A percentile compares a stretch with the other conserved stretches of the same genome.
phyloP scores from a whole-genome alignment of 2,329 filamentous ascomycete genomes.

The Trichophyton benhamiae region DNA sequence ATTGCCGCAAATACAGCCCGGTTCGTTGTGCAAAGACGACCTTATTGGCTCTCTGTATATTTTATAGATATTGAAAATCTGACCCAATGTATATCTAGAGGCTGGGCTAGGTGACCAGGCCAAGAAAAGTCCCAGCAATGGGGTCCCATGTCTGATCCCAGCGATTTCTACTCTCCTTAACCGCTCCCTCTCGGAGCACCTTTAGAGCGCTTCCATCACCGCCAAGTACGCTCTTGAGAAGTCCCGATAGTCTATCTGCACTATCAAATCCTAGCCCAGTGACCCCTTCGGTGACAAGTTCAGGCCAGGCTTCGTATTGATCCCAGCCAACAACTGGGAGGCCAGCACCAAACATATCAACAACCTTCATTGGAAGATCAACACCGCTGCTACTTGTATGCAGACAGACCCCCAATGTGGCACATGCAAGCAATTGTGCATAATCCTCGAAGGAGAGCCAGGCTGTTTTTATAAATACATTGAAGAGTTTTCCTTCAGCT shows the following conservation, averaged over 20 bases:
- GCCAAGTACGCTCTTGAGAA: constrained; percentile 54
- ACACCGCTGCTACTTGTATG: constrained; percentile 92
- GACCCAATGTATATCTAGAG: background rate
- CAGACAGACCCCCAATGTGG: constrained; percentile 79
- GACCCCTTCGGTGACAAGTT: constrained; percentile 74
- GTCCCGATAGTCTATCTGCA: constrained; percentile 49
- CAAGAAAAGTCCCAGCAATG: constrained; percentile 62
- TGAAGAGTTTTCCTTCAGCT: constrained; percentile 49
- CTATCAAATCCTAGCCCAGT: constrained; percentile 81
- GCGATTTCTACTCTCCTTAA: constrained; percentile 58
- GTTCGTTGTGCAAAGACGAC: too few species aligned
- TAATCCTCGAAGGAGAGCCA: constrained; percentile 82
- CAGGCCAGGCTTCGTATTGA: constrained; percentile 74
- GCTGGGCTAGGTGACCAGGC: constrained; percentile 20
- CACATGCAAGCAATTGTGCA: constrained; percentile 66
- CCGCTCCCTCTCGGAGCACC: constrained; percentile 54
- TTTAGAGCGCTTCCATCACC: constrained; percentile 43
- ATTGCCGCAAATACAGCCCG: too few species aligned
- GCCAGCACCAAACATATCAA: constrained; percentile 96
- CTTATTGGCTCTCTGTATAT: too few species aligned
- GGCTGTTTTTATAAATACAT: constrained; percentile 62
- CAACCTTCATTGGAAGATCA: constrained; percentile 96
- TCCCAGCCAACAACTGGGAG: constrained; percentile 81
- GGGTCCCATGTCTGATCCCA: constrained; percentile 93
- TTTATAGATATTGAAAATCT: background rate